A percentile compares a stretch with the other conserved stretches of the same genome.
Evolutionary conservation across 805 yeast species (phyloP).

Genomic region (Torulaspora microellipsoides): DNA sequence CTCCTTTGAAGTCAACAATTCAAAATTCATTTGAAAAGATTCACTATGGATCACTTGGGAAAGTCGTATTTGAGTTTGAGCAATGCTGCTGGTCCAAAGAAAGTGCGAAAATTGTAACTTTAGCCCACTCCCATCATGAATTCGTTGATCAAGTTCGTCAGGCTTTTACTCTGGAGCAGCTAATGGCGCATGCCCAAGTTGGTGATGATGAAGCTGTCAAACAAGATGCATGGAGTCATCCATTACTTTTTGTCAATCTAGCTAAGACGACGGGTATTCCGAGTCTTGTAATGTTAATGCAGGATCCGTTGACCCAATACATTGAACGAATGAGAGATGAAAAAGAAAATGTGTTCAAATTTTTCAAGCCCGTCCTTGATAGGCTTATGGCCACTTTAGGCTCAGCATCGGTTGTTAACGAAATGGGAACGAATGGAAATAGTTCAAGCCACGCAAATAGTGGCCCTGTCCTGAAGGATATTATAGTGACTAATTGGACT

Average conservation of each 20-base stretch:
- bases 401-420: slow-evolving; percentile 12
- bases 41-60: slow-evolving; percentile 67
- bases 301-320: slow-evolving; percentile 66
- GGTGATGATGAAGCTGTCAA: slow-evolving; percentile 1
- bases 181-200: slow-evolving; percentile 11
- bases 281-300: slow-evolving; percentile 60
- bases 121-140: slow-evolving; percentile 33
- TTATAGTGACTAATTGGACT: slow-evolving; percentile 69
- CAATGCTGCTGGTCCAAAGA: slow-evolving; percentile 54
- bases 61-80: slow-evolving; percentile 65
- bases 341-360: slow-evolving; percentile 52
- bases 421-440: slow-evolving; percentile 6
- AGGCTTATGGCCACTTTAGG: slow-evolving; percentile 20
- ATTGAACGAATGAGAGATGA: slow-evolving; percentile 46
- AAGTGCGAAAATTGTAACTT: slow-evolving; percentile 45
- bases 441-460: background rate
- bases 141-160: slow-evolving; percentile 20
- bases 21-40: slow-evolving; percentile 43
- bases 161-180: slow-evolving; percentile 16
- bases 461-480: slow-evolving; percentile 38
- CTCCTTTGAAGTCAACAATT: slow-evolving; percentile 48
- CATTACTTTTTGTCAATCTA: slow-evolving; percentile 57
- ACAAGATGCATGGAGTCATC: slow-evolving; percentile 44
- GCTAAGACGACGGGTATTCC: slow-evolving; percentile 47
- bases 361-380: slow-evolving; percentile 47